Percentiles rank a stretch among this genome's conserved stretches.
Conservation (phyloP, 2,329 filamentous ascomycete species). For the Colletotrichum eremochloae region DNA sequence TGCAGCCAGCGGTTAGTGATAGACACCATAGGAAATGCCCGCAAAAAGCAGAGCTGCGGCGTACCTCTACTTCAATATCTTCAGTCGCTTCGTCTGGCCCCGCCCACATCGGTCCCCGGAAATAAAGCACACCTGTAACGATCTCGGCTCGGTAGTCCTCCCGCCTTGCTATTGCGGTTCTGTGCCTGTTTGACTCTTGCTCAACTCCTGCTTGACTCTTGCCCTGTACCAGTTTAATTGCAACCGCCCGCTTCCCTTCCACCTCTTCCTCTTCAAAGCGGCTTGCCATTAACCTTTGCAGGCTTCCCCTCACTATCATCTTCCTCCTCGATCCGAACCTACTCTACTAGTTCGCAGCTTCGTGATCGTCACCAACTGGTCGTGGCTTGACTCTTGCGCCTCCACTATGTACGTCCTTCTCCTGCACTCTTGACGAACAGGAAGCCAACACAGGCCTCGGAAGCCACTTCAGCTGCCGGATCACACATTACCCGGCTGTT, state of each 20-base stretch:
- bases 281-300: constrained; percentile 3
- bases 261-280: constrained; percentile 1
- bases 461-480: constrained; percentile 30
- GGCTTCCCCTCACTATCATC: constrained; percentile 6
- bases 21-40: not conserved
- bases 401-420: not conserved
- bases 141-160: constrained; percentile 39
- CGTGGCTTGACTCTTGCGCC: constrained; percentile 25
- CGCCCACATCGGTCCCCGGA: constrained; percentile 28
- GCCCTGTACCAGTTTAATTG: constrained; percentile 32
- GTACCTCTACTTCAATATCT: constrained; percentile 31
- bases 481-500: constrained; percentile 16
- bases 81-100: not conserved
- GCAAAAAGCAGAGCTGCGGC: constrained; percentile 18
- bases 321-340: constrained; percentile 16
- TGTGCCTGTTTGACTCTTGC: constrained; percentile 34
- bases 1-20: not conserved
- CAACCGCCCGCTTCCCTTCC: constrained; percentile 30
- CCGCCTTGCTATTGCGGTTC: constrained; percentile 32
- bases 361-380: constrained; percentile 34
- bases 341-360: constrained; percentile 35
- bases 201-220: constrained; percentile 8
- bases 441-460: constrained; percentile 30
- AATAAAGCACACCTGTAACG: constrained; percentile 34
- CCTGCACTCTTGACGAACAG: constrained; percentile 17